Conservation (phyloP, 768 basidiomycete species). For the Boletus edulis region DNA sequence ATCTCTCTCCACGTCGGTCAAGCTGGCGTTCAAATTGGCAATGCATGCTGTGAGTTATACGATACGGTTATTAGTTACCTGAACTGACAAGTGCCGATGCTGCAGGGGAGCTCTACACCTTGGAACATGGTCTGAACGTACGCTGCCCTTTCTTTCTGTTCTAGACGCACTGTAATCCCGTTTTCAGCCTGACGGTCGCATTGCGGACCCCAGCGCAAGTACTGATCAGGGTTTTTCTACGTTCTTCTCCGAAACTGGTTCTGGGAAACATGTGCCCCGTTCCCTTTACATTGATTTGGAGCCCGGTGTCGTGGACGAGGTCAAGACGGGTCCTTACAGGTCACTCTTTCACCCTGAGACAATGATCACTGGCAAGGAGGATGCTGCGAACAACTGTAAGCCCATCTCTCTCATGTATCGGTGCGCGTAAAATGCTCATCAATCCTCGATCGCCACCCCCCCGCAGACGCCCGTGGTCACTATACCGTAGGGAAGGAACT, state of each 20-base stretch:
- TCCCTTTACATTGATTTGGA: conserved; percentile 96
- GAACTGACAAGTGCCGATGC: conserved; percentile 9
- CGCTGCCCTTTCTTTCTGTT: conserved; percentile 30
- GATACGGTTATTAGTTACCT: background rate
- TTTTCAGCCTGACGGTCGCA: conserved; percentile 85
- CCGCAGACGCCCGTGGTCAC: conserved; percentile 92
- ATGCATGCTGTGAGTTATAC: conserved; percentile 83
- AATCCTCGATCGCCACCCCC: conserved; percentile 5
- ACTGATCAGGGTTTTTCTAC: conserved; percentile 91
- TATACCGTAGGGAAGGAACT: conserved; percentile 99
- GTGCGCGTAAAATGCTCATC: conserved; percentile 7
- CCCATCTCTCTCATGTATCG: conserved; percentile 6
- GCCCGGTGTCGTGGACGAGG: conserved; percentile 93
- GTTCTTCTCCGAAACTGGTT: conserved; percentile 94
- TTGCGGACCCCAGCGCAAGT: conserved; percentile 50
- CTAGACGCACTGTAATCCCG: conserved; percentile 12
- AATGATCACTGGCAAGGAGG: conserved; percentile 96
- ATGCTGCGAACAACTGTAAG: conserved; percentile 98
- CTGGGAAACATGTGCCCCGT: conserved; percentile 94
- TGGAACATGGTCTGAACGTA: conserved; percentile 96
- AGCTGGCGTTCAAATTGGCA: conserved; percentile 92
- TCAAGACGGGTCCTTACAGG: conserved; percentile 88
- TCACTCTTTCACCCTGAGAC: conserved; percentile 98
- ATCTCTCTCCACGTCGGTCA: conserved; percentile 97
- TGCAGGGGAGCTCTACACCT: conserved; percentile 94